Conservation (phyloP, 2,329 filamentous ascomycete species). For the Colletotrichum abscissum region DNA sequence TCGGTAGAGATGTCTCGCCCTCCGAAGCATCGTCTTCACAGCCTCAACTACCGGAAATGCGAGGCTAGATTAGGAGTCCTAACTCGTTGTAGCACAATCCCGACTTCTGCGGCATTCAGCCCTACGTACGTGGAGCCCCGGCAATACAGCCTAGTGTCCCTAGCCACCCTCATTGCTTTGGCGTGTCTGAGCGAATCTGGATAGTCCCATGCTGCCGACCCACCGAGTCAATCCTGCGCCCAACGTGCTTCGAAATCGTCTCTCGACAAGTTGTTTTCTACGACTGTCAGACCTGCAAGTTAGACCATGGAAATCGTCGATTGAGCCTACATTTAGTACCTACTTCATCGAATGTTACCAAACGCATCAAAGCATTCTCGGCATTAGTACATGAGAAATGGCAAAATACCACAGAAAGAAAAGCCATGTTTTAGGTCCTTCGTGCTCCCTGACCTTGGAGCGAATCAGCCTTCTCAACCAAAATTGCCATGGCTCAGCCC, state of each 20-base stretch:
- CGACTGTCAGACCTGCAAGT: no score
- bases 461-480: not conserved
- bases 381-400: not conserved
- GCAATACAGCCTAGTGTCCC: not conserved
- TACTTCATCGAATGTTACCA: no score
- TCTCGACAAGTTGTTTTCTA: not conserved
- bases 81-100: not conserved
- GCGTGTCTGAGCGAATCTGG: not conserved
- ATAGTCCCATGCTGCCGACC: not conserved
- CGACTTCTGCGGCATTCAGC: not conserved
- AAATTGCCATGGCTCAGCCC: constrained; percentile 1
- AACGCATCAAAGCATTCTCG: not conserved
- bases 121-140: not conserved
- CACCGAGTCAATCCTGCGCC: no score
- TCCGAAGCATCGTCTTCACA: not conserved
- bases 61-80: not conserved
- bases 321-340: no score
- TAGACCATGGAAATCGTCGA: no score
- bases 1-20: not conserved
- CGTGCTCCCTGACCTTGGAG: no score
- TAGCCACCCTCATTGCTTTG: not conserved
- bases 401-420: not conserved
- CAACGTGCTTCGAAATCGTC: not conserved
- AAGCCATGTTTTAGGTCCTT: not conserved
- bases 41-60: not conserved